These are phyloP conservation scores for Ulota crispa DNA, from an alignment of 225 moss, liverwort and hornwort species.

Conservation along the genomic window DNA sequence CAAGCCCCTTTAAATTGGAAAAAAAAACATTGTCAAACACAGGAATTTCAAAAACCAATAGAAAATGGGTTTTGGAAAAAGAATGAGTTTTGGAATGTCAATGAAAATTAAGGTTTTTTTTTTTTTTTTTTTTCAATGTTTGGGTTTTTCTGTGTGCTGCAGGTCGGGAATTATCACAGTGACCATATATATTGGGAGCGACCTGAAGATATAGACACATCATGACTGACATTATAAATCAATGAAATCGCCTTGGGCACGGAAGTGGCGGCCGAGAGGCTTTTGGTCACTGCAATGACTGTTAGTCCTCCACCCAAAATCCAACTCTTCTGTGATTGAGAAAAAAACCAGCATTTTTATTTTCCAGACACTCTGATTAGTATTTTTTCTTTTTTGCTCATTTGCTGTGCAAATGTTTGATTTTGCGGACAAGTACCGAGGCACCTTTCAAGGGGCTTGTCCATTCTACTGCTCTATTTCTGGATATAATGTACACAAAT, in stretches of 20 bases:
- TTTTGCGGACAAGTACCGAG: constrained; percentile 76
- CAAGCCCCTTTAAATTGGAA: no score
- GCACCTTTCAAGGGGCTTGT: constrained; percentile 72
- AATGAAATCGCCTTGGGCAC: constrained; percentile 72
- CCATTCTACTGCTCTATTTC: constrained; percentile 90
- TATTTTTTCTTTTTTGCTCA: not conserved
- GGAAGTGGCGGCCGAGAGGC: constrained; percentile 71
- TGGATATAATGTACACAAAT: constrained; percentile 58
- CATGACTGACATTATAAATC: constrained; percentile 58
- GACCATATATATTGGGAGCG: constrained; percentile 92
- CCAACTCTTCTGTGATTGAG: not conserved
- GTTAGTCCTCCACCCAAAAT: constrained; percentile 22
- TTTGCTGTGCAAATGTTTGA: constrained; percentile 61
- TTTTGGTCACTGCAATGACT: constrained; percentile 64
- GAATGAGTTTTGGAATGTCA: not conserved
- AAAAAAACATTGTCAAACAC: no score
- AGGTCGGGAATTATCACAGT: constrained; percentile 71
- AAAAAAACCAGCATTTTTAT: no score
- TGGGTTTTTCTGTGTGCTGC: not conserved
- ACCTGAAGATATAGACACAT: constrained; percentile 89
- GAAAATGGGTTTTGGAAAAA: no score
- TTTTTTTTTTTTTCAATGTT: not conserved
- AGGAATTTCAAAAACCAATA: no score
- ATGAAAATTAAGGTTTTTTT: not conserved
- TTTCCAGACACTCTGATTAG: not conserved